Evolutionary conservation across 441 rosid species (phyloP), one percentile per base, ranked within the genome.

Genomic region (Populus hybrid): DNA sequence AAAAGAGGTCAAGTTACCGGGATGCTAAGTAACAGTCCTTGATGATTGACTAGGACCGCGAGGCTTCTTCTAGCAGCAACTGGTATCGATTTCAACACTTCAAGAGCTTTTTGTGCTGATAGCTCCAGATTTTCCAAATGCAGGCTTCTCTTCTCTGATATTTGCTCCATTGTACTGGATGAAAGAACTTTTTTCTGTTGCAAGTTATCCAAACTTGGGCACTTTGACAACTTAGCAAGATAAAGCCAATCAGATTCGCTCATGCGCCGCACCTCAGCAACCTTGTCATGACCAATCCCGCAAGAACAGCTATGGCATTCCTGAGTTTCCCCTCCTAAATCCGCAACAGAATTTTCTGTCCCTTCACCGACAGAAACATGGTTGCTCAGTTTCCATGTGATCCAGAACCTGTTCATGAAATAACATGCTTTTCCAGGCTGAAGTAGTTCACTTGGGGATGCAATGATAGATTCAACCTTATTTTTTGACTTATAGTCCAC

Each of bases 41-140:
- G 81, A 21, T 74, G 75, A 86, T 81, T 81, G 75, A 88, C 87
- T 73, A 96, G 87, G 77, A 91, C 98, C 1, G 94, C 98, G 28
- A 96, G 79, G 89, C 98, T 91, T 90, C 81, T 86, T 80, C 99
- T 90, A 50, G 92, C 94, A 14, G 98, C 89, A 11, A 83, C 85
- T 16, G 98, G 96, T 67, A 94, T 83, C 18, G 89, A 79, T 78
- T 93, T 93, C 81, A 96, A 85, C 30, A 80, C 77, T 24, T 18
- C 70, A 30, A 91, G 89, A 75, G 93, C 90, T 73, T 69, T 84
- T 35, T 70, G 72, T 76, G 97, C 91, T 9, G 95, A 91, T 66
- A 74, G 72, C 75, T 76, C 84, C 68, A 83, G 82, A 82, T 85
- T 84, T 35, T 78, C 87, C 3, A 53, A 61, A 82, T 83, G 79